Conservation (phyloP, 2,329 filamentous ascomycete species). For the Microcyclospora pomicola region DNA sequence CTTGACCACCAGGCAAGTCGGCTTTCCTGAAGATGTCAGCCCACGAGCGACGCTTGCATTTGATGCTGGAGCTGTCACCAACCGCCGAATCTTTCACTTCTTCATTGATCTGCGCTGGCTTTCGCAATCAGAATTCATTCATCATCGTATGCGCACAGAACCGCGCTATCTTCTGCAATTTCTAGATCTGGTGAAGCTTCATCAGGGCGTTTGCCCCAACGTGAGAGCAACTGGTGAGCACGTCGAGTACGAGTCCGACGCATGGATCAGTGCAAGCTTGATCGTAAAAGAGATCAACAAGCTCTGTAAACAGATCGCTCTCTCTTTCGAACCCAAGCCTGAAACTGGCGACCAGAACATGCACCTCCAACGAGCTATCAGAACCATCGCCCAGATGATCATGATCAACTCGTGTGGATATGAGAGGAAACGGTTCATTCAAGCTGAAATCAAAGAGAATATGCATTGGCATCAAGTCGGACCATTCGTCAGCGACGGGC, state of each 20-base stretch:
- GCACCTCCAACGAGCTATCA: slow-evolving; percentile 57
- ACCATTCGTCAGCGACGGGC: slow-evolving; percentile 52
- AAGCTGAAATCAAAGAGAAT: slow-evolving; percentile 77
- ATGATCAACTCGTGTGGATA: slow-evolving; percentile 78
- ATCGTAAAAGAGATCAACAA: slow-evolving; percentile 92
- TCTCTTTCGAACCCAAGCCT: slow-evolving; percentile 62
- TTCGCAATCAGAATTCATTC: slow-evolving; percentile 75
- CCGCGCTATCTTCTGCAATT: slow-evolving; percentile 86
- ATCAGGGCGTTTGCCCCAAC: slow-evolving; percentile 95
- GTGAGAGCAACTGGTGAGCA: slow-evolving; percentile 84
- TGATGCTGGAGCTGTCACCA: slow-evolving; percentile 87
- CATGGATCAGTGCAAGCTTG: slow-evolving; percentile 91
- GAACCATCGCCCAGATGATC: slow-evolving; percentile 64
- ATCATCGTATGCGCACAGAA: slow-evolving; percentile 69
- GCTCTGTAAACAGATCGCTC: slow-evolving; percentile 74
- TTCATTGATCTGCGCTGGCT: slow-evolving; percentile 90
- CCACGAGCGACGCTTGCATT: slow-evolving; percentile 79
- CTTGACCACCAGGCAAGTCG: slow-evolving; percentile 87
- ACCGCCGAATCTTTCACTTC: slow-evolving; percentile 93
- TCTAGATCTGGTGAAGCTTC: slow-evolving; percentile 84
- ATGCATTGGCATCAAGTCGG: slow-evolving; percentile 69
- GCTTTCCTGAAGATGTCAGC: slow-evolving; percentile 79
- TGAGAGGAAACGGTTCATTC: slow-evolving; percentile 73
- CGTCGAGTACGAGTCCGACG: slow-evolving; percentile 94
- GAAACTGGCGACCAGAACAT: slow-evolving; percentile 36